Conservation (phyloP, 2,329 filamentous ascomycete species). For the Fusarium illudens region DNA sequence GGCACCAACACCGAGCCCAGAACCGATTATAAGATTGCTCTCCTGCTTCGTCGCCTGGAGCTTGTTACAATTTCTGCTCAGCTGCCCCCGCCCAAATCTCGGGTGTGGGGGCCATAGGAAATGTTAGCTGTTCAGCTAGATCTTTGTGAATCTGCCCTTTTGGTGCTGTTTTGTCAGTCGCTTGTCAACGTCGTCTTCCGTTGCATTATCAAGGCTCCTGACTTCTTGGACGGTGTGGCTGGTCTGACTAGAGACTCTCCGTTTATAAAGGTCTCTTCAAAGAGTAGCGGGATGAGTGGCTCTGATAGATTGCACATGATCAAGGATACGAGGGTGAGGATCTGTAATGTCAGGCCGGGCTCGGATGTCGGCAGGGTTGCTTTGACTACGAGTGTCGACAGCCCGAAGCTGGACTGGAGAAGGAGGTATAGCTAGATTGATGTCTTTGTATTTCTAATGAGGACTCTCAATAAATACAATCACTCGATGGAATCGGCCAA, state of each 20-base stretch:
- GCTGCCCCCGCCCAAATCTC: too few relatives aligned
- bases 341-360: conserved; percentile 3
- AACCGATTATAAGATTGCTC: too few relatives aligned
- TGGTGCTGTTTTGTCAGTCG: neutral
- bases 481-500: too few relatives aligned
- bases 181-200: neutral
- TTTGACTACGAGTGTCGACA: neutral
- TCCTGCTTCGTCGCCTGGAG: too few relatives aligned
- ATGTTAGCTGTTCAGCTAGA: too few relatives aligned
- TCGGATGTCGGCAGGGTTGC: conserved; percentile 2
- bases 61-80: too few relatives aligned
- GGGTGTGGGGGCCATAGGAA: too few relatives aligned
- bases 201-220: conserved; percentile 1
- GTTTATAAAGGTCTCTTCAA: neutral
- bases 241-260: conserved; percentile 7
- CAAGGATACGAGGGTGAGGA: neutral
- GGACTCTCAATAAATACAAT: too few relatives aligned
- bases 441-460: too few relatives aligned
- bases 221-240: conserved; percentile 11
- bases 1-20: too few relatives aligned
- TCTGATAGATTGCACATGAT: neutral
- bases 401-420: neutral
- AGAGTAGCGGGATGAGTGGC: conserved; percentile 6
- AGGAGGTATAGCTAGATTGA: neutral
- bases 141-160: too few relatives aligned